These are phyloP conservation scores for Rhynchospora breviuscula DNA, from an alignment of 176 grass and related monocot species.

Conservation along the genomic window DNA sequence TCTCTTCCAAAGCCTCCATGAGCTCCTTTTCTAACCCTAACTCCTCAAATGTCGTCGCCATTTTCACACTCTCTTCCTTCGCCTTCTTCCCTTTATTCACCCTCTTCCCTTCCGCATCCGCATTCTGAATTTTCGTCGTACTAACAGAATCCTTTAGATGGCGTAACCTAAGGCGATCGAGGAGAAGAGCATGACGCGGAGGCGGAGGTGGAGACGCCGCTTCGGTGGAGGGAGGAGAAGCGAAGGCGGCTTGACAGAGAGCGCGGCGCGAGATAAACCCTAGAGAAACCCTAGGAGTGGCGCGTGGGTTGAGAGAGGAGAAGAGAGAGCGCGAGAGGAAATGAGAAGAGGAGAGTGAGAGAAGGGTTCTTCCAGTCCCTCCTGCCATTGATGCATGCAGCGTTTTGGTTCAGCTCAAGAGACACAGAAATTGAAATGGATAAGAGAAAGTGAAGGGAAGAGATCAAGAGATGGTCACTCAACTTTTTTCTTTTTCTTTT, in stretches of 20 bases:
- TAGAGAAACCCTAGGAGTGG: conserved; percentile 30
- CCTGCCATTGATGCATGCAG: conserved; percentile 37
- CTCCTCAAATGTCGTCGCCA: conserved; percentile 53
- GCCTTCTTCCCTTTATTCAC: conserved; percentile 29
- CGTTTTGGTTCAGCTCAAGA: background rate
- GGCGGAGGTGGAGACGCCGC: conserved; percentile 20
- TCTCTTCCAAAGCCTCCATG: conserved; percentile 56
- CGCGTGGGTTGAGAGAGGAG: conserved; percentile 12
- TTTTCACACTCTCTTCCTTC: conserved; percentile 28
- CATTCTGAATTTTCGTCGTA: background rate
- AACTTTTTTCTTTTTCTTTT: no score
- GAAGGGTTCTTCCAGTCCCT: conserved; percentile 35
- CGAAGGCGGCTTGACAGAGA: conserved; percentile 33
- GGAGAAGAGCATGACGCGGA: conserved; percentile 62
- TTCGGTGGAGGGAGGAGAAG: conserved; percentile 8
- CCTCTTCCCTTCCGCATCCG: conserved; percentile 13
- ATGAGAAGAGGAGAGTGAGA: conserved; percentile 42
- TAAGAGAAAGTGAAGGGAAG: conserved; percentile 24
- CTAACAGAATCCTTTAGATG: conserved; percentile 60
- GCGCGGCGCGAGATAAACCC: conserved; percentile 28
- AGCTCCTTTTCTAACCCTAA: conserved; percentile 58
- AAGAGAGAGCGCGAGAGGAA: conserved; percentile 16
- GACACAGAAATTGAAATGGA: background rate
- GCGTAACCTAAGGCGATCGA: conserved; percentile 73
- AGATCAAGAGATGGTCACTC: background rate